Evolutionary conservation across 179 eudicot species (phyloP).

Genomic region (Dionaea muscipula): DNA sequence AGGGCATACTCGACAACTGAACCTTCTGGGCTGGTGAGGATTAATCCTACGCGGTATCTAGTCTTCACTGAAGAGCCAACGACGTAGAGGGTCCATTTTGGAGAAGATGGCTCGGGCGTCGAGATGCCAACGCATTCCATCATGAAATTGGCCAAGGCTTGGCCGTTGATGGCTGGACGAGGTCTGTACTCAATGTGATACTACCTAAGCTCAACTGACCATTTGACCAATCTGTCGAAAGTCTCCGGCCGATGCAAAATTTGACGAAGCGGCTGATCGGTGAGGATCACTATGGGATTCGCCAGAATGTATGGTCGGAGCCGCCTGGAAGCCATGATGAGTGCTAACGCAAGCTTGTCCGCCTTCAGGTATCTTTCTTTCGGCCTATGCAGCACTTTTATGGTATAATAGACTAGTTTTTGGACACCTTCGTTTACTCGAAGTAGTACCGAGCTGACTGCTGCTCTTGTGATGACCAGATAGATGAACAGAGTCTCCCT

Average conservation of each 20-base stretch:
- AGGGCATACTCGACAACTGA: too few species aligned
- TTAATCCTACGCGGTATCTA: not conserved
- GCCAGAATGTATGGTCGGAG: not conserved
- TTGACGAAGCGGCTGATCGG: slow-evolving; percentile 6
- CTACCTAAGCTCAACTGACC: not conserved
- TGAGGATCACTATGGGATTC: not conserved
- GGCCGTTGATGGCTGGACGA: too few species aligned
- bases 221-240: not conserved
- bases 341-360: too few species aligned
- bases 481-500: not conserved
- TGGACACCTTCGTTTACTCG: not conserved
- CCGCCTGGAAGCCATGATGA: not conserved
- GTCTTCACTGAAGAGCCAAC: not conserved
- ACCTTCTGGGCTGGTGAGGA: too few species aligned
- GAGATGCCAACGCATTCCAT: too few species aligned
- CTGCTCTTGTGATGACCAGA: not conserved
- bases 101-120: too few species aligned
- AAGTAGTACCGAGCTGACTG: too few species aligned
- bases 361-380: too few species aligned
- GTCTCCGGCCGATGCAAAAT: not conserved
- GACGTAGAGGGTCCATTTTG: not conserved
- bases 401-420: too few species aligned
- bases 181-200: not conserved
- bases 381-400: not conserved
- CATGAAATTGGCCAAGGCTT: too few species aligned